Evolutionary conservation across 345 rosid genomes (phyloP).

Genomic region (Sisymbrium altissimum): DNA sequence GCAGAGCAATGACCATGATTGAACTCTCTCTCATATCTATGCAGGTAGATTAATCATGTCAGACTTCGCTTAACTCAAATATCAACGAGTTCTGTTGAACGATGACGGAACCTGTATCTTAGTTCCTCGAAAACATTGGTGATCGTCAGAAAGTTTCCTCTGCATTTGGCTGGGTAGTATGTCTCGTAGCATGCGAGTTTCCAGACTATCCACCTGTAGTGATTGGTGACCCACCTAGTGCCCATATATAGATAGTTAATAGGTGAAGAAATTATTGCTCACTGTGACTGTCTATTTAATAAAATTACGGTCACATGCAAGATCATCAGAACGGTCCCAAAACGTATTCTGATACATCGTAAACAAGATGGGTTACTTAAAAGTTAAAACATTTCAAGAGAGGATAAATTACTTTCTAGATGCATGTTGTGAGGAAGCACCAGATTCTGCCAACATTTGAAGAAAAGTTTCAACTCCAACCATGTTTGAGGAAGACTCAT

Average conservation of each 20-base stretch:
- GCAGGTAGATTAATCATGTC: slow-evolving; percentile 21
- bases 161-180: slow-evolving; percentile 45
- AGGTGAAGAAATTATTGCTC: background rate
- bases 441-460: slow-evolving; percentile 56
- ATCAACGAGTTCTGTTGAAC: background rate
- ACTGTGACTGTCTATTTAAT: background rate
- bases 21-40: slow-evolving; percentile 88
- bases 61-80: slow-evolving; percentile 7
- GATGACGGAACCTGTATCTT: slow-evolving; percentile 66
- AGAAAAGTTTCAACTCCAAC: slow-evolving; percentile 57
- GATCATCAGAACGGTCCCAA: background rate
- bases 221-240: slow-evolving; percentile 81
- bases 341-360: background rate
- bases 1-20: slow-evolving; percentile 88
- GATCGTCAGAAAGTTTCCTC: slow-evolving; percentile 61
- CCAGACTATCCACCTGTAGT: slow-evolving; percentile 94
- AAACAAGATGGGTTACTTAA: slow-evolving; percentile 1
- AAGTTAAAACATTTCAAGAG: slow-evolving; percentile 14
- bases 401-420: slow-evolving; percentile 55
- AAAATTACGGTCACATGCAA: background rate
- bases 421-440: slow-evolving; percentile 60
- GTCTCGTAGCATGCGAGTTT: slow-evolving; percentile 81
- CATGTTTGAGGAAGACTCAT: slow-evolving; percentile 49
- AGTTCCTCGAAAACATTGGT: slow-evolving; percentile 85
- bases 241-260: slow-evolving; percentile 13